These are phyloP conservation scores for Debaryomyces nepalensis DNA, from an alignment of 1,139 yeast species.

Conservation along the genomic window DNA sequence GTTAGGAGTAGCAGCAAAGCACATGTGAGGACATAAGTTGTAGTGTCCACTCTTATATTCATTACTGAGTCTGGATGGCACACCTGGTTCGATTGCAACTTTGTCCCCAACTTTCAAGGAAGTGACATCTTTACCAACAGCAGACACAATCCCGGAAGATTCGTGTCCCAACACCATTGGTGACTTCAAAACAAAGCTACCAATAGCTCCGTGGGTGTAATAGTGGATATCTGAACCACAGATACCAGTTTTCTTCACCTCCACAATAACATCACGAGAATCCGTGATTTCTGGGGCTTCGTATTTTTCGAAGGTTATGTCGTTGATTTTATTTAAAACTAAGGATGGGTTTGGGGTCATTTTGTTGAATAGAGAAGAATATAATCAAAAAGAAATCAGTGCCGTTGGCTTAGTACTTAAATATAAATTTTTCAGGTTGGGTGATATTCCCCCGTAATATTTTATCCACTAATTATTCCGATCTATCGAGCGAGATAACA, in stretches of 20 bases:
- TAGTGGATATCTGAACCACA: slow-evolving; percentile 91
- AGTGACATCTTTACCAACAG: slow-evolving; percentile 66
- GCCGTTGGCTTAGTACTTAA: neutral
- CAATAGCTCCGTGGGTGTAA: slow-evolving; percentile 79
- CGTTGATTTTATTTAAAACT: slow-evolving; percentile 66
- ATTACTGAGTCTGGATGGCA: slow-evolving; percentile 76
- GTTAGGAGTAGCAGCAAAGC: slow-evolving; percentile 83
- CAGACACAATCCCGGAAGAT: slow-evolving; percentile 71
- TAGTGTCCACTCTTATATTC: slow-evolving; percentile 78
- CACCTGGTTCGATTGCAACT: slow-evolving; percentile 77
- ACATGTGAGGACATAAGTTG: slow-evolving; percentile 82
- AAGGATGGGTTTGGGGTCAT: slow-evolving; percentile 62
- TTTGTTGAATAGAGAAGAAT: neutral
- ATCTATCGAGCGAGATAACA: neutral
- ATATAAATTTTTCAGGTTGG: neutral
- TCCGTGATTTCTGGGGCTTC: slow-evolving; percentile 65
- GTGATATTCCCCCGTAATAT: neutral
- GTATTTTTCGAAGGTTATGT: slow-evolving; percentile 66
- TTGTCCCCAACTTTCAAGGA: slow-evolving; percentile 71
- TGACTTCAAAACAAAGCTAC: slow-evolving; percentile 63
- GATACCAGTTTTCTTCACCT: slow-evolving; percentile 77
- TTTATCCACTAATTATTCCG: slow-evolving; percentile 14
- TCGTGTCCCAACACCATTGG: slow-evolving; percentile 83
- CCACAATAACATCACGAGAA: slow-evolving; percentile 73
- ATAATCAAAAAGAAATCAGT: neutral